Conservation (phyloP, 2,329 filamentous ascomycete species). For the Teratosphaeria zuluensis region DNA sequence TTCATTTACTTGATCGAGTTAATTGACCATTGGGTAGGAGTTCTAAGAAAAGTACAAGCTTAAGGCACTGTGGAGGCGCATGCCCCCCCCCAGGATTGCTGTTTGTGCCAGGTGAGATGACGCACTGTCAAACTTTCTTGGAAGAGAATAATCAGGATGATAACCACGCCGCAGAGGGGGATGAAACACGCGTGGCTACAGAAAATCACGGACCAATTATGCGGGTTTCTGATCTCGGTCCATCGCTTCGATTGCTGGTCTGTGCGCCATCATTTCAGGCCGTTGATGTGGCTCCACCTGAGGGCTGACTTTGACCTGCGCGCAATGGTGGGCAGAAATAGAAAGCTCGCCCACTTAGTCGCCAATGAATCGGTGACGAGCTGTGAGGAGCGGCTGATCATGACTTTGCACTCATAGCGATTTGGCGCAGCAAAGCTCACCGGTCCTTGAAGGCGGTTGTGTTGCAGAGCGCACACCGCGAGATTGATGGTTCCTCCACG, state of each 20-base stretch:
- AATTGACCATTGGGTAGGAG: background rate
- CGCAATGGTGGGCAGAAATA: background rate
- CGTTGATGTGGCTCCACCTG: background rate
- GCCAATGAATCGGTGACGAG: background rate
- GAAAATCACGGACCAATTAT: background rate
- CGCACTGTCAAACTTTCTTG: background rate
- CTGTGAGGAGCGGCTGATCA: background rate
- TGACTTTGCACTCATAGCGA: background rate
- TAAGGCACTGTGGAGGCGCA: background rate
- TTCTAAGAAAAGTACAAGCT: background rate
- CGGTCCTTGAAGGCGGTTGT: background rate
- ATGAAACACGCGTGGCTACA: background rate
- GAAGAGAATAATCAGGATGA: background rate
- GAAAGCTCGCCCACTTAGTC: background rate
- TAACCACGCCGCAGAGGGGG: background rate
- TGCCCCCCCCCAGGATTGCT: background rate
- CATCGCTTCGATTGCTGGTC: background rate
- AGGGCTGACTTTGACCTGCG: background rate
- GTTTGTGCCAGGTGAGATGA: background rate
- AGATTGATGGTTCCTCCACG: background rate
- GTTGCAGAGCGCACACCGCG: background rate
- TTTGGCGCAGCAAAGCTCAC: background rate
- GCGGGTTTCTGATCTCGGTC: background rate
- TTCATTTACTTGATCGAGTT: background rate
- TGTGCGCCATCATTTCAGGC: background rate